Evolutionary conservation across 2,329 filamentous ascomycete species (phyloP).

Genomic region (Curvularia hawaiiensis): DNA sequence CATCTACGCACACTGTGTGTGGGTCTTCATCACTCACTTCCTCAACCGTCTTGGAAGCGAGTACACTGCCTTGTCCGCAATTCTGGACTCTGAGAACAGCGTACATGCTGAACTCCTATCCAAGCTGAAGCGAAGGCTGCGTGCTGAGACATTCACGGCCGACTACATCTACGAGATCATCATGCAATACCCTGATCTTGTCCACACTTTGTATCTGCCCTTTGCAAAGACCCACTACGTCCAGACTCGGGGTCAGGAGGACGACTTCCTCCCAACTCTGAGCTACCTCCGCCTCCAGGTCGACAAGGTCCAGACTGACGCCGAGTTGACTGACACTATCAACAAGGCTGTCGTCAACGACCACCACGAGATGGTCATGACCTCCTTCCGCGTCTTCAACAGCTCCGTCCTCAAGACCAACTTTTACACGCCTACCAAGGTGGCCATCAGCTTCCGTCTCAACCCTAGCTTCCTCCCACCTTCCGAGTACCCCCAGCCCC

Average conservation of each 20-base stretch:
- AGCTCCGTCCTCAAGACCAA: constrained; percentile 94
- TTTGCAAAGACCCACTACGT: constrained; percentile 89
- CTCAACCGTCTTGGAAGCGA: constrained; percentile 92
- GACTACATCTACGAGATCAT: constrained; percentile 99
- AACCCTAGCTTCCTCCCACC: constrained; percentile 87
- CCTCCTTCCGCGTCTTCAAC: constrained; percentile 95
- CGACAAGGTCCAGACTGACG: constrained; percentile 60
- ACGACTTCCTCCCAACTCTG: constrained; percentile 73
- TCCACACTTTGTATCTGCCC: constrained; percentile 85
- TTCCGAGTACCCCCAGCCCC: constrained; percentile 88
- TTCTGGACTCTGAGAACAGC: constrained; percentile 81
- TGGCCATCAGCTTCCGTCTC: constrained; percentile 93
- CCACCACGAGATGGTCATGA: constrained; percentile 98
- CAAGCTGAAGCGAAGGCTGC: constrained; percentile 93
- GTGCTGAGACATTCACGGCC: constrained; percentile 95
- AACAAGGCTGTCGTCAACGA: constrained; percentile 67
- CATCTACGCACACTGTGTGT: constrained; percentile 95
- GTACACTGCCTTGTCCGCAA: constrained; percentile 82
- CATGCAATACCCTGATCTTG: constrained; percentile 82
- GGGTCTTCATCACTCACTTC: constrained; percentile 98
- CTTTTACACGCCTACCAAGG: constrained; percentile 97
- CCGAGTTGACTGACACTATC: constrained; percentile 48
- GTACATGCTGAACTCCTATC: constrained; percentile 84
- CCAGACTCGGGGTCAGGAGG: constrained; percentile 66
- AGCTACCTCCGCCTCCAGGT: constrained; percentile 70